Evolutionary conservation across 192 early-diverging fungal genomes (phyloP), one percentile per base, ranked within the genome.

Genomic region (Backusella tuberculispora): DNA sequence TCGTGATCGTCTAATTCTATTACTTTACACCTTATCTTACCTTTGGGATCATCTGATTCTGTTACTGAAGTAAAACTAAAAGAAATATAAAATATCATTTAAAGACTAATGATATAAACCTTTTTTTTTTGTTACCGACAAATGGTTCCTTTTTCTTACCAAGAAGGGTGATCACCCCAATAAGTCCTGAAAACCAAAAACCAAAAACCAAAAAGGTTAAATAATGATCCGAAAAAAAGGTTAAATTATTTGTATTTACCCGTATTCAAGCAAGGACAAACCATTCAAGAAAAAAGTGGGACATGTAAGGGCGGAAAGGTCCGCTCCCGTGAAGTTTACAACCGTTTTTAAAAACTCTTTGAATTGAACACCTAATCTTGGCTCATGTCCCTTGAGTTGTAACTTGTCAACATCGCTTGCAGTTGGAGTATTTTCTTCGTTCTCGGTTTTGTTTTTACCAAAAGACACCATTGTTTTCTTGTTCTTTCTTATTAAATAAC

Each of bases 221-320:
- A 40, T 65, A 65, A 38, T 24, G 29, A 38, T 6, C 63, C 63
- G 63, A 17, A 38, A 65, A 29, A 65, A 38, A 10, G 26, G 14
- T 29, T 56, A 56, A 56, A 56, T 19, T 40, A 41, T 66, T 66
- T 66, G 9, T 48, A 73, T 76, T 66, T 83, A 84, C 89, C 84
- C 88, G 82, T 95, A 94, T 78, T 95, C 93, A 15, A 95, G 86
- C 37, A 94, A 81, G 72, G 92, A 94, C 53, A 90, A 83, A 68
- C 92, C 92, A 74, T 89, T 92, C 19, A 95, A 83, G 19, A 95
- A 81, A 72, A 94, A 95, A 21, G 91, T 87, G 53, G 93, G 93
- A 77, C 92, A 93, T 10, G 93, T 94, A 68, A 95, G 78, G 46
- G 88, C 85, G 17, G 91, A 93, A 63, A 95, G 85, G 75, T 95